These are phyloP conservation scores for Setaria italica DNA, from an alignment of 202 grass and related monocot species.

Conservation along the genomic window DNA sequence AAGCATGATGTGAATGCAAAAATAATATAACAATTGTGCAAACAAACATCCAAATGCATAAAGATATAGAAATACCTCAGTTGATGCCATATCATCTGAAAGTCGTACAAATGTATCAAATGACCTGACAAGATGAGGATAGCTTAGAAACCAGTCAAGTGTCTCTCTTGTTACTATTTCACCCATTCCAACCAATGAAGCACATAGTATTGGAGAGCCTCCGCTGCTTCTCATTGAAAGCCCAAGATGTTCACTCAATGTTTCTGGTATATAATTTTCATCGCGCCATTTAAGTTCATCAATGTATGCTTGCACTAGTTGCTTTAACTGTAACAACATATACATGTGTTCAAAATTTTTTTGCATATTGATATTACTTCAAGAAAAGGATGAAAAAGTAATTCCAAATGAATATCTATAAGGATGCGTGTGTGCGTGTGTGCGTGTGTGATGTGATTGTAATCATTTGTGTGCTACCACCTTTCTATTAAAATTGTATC, in stretches of 20 bases:
- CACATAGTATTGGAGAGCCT: neutral
- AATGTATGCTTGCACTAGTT: conserved; percentile 18
- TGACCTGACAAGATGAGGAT: conserved; percentile 30
- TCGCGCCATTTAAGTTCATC: conserved; percentile 48
- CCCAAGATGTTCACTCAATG: conserved; percentile 38
- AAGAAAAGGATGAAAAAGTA: neutral
- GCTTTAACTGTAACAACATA: conserved; percentile 13
- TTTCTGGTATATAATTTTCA: conserved; percentile 36
- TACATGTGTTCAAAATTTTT: neutral
- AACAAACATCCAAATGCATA: neutral
- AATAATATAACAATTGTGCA: neutral
- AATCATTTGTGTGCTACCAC: too few species aligned
- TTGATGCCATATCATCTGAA: conserved; percentile 48
- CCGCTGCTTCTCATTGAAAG: conserved; percentile 35
- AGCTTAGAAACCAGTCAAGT: conserved; percentile 31
- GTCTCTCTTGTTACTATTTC: neutral
- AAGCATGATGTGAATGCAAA: neutral
- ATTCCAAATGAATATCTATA: neutral
- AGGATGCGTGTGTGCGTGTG: too few species aligned
- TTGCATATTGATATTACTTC: neutral
- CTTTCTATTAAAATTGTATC: too few species aligned
- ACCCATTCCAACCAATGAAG: conserved; percentile 39
- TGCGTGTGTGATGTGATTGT: too few species aligned
- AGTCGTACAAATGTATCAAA: conserved; percentile 43
- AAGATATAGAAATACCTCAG: conserved; percentile 23